Evolutionary conservation across 2,329 filamentous ascomycete species (phyloP), one percentile per base, ranked within the genome.

Genomic region (Monilinia laxa): DNA sequence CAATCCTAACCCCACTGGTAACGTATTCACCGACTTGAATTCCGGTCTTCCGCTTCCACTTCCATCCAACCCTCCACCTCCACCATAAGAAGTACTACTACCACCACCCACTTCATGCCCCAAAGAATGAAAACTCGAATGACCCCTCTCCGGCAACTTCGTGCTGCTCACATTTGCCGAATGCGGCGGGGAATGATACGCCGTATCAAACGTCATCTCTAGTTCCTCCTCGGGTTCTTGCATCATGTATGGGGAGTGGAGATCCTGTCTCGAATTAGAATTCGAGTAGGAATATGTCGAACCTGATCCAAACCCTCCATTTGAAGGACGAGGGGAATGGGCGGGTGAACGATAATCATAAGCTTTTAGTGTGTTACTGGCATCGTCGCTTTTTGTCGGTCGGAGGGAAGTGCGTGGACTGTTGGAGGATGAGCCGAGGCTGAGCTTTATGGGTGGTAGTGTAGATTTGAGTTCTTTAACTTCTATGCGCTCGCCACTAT

Each of bases 401-500:
- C 81, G 79, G 25, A 84, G 72, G 3, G 71, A 70, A 47, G 65
- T 40, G 31, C 72, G 70, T 10, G 70, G 73, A 58, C 68, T 62
- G 14, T 62, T 65, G 1, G 25, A 62, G 20, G 67, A 60, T 18
- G 71, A 66, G 25, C 62, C 63, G 4, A 89, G 73, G 68, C 90
- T 85, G 67, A 97, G 84, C 76, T 92, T 95, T 85, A 97, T 96
- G 0, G 93, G 92, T 56, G 94, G 93, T 31, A 97, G 81, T 1
- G 93, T 97, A 60, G 90, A 93, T 78, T 95, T 85, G 68, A 97
- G 85, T 79, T 98, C 91, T 75, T 87, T 89, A 70, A 96, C 87
- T 76, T 86, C 82, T 57, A 88, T 78, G 73, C 73, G 71, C 54
- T 78, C 73, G 54, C 68, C 76, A 4, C 28, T 38, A 18, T 20